Evolutionary conservation across 2,329 filamentous ascomycete species (phyloP), one percentile per base, ranked within the genome.

Genomic region (Arthrobotrys iridis): DNA sequence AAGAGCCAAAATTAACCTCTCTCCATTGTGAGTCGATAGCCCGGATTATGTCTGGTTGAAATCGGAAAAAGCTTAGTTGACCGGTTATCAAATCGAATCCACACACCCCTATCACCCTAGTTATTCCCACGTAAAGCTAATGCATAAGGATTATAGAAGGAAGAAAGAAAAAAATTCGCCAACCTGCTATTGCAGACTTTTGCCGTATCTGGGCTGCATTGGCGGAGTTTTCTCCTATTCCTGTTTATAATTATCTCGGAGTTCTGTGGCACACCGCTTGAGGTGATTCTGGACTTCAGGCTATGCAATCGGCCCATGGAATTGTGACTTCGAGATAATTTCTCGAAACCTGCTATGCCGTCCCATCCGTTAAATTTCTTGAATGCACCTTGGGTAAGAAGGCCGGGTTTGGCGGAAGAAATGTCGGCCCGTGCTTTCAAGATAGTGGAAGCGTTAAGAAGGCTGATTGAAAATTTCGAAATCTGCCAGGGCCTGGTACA

Each of bases 221-320:
- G 50, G 50, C 50, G 30, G 30, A 20, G 30, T 52, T 30, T 15
- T 55, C 48, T 55, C 11, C 8, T 55, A 43, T 30, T 35, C 55
- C 30, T 20, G 55, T 43, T 43, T 43, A 5, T 4, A 10, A 10
- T 33, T 33, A 55, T 37, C 28, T 55, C 30, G 28, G 30, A 30
- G 50, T 43, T 43, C 22, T 20, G 40, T 1, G 40, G 13, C 50
- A 52, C 50, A 55, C 55, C 15, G 11, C 20, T 60, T 70, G 65
- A 52, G 55, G 65, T 55, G 65, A 52, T 55, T 70, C 65, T 52
- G 33, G 66, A 64, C 58, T 71, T 71, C 58, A 71, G 66, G 41
- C 66, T 71, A 71, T 71, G 66, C 58, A 71, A 28, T 30, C 48
- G 10, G 57, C 66, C 66, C 66, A 63, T 64, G 66, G 57, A 62